phyloP scores from a whole-genome alignment of 140 eudicot species.

The Oenanthe javanica region DNA sequence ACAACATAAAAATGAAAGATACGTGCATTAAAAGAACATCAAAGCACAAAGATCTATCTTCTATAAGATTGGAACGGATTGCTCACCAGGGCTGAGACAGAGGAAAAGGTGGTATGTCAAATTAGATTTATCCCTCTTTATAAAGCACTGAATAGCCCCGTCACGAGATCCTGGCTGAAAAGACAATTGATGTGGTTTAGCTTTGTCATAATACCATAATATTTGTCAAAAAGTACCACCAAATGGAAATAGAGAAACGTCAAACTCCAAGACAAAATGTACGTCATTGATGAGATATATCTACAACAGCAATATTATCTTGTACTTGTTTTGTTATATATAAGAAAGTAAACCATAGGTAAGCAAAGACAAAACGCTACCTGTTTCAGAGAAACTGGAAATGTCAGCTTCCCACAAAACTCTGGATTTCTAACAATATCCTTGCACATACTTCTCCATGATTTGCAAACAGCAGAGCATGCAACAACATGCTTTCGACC shows the following conservation, averaged over 20 bases:
- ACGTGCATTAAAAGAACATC: background rate
- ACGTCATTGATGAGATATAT: background rate
- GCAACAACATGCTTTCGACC: slow-evolving; percentile 85
- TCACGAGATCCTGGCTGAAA: slow-evolving; percentile 90
- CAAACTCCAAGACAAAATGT: background rate
- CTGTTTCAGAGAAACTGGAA: slow-evolving; percentile 85
- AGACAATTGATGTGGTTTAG: background rate
- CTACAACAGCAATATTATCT: background rate
- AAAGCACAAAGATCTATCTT: background rate
- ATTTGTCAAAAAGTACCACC: background rate
- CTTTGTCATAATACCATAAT: background rate
- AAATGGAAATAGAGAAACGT: background rate
- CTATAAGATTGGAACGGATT: background rate
- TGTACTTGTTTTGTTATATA: background rate
- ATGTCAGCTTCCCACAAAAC: slow-evolving; percentile 74
- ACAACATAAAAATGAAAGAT: background rate
- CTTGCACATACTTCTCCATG: slow-evolving; percentile 86
- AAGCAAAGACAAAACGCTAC: slow-evolving; percentile 18
- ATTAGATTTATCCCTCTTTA: slow-evolving; percentile 78
- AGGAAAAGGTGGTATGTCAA: slow-evolving; percentile 75
- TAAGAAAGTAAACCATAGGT: background rate
- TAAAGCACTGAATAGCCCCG: slow-evolving; percentile 76
- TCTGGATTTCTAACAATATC: slow-evolving; percentile 79
- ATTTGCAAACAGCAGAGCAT: slow-evolving; percentile 79
- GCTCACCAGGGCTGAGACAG: slow-evolving; percentile 90